Percentiles rank a stretch among this genome's conserved stretches.
Conservation (phyloP, 768 basidiomycete species). For the Mycena rosella region DNA sequence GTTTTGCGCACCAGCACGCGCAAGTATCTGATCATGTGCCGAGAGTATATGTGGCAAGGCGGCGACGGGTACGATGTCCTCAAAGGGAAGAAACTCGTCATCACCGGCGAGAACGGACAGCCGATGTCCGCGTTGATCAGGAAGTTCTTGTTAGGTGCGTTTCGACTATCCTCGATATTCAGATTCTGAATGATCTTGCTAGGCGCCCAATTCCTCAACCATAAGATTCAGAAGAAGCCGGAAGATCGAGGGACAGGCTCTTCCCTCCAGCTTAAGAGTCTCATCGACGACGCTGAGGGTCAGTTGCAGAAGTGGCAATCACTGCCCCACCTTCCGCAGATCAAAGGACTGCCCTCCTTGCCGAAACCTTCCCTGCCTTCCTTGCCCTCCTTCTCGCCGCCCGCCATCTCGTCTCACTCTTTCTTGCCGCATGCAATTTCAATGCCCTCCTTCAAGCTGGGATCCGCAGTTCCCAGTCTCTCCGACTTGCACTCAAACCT, state of each 20-base stretch:
- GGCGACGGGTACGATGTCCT: slow-evolving; percentile 71
- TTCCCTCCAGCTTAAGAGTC: slow-evolving; percentile 8
- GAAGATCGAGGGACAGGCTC: slow-evolving; percentile 14
- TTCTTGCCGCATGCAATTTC: not conserved
- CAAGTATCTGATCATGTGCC: slow-evolving; percentile 67
- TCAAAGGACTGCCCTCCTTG: slow-evolving; percentile 20
- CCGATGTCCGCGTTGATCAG: slow-evolving; percentile 70
- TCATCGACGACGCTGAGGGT: slow-evolving; percentile 14
- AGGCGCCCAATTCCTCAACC: not conserved
- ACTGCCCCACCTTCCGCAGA: slow-evolving; percentile 17
- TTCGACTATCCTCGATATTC: slow-evolving; percentile 1
- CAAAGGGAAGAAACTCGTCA: slow-evolving; percentile 62
- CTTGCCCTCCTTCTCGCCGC: slow-evolving; percentile 15
- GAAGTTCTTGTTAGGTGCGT: slow-evolving; percentile 69
- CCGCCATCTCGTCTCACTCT: slow-evolving; percentile 9
- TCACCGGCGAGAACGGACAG: slow-evolving; percentile 74
- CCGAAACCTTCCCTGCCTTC: slow-evolving; percentile 7
- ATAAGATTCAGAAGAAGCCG: slow-evolving; percentile 22
- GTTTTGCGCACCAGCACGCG: slow-evolving; percentile 58
- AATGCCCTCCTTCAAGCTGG: no score
- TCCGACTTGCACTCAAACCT: slow-evolving; percentile 7
- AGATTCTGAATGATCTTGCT: slow-evolving; percentile 1
- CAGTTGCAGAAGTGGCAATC: slow-evolving; percentile 27
- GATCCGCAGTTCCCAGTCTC: not conserved
- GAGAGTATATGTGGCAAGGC: slow-evolving; percentile 69